A percentile compares a stretch with the other conserved stretches of the same genome.
Conservation (phyloP, 768 basidiomycete species). For the Tricholoma flavovirens region DNA sequence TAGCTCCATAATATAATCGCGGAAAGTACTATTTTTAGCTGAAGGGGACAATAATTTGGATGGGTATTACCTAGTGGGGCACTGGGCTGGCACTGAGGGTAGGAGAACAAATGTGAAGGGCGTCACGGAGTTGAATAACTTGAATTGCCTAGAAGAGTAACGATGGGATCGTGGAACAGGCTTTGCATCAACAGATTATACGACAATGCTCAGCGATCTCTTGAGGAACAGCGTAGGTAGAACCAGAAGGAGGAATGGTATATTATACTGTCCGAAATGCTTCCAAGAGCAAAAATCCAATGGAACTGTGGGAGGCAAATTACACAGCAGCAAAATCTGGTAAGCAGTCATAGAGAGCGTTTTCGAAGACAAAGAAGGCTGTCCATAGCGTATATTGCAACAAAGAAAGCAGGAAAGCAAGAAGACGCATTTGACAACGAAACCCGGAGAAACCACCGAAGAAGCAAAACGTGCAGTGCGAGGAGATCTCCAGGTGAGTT, state of each 20-base stretch:
- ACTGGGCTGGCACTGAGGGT: too few species aligned
- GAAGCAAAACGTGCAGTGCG: not conserved
- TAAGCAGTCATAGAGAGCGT: not conserved
- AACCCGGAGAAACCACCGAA: not conserved
- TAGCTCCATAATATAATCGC: not conserved
- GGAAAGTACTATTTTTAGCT: not conserved
- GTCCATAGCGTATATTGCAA: not conserved
- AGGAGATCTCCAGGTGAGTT: not conserved
- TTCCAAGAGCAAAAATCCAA: not conserved
- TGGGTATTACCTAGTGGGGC: too few species aligned
- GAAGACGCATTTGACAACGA: not conserved
- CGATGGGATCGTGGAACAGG: not conserved
- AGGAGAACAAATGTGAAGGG: too few species aligned
- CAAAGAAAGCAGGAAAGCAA: not conserved
- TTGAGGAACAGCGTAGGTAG: not conserved
- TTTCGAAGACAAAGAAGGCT: not conserved
- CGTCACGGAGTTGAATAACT: too few species aligned
- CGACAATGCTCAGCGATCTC: too few species aligned
- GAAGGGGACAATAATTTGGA: not conserved
- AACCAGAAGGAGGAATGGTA: not conserved
- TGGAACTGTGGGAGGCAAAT: not conserved
- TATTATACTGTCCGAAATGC: not conserved
- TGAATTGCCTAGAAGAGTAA: too few species aligned
- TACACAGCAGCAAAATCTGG: not conserved
- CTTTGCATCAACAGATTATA: too few species aligned